These are phyloP conservation scores for Glonium stellatum DNA, from an alignment of 495 filamentous ascomycete genomes.

Conservation along the genomic window DNA sequence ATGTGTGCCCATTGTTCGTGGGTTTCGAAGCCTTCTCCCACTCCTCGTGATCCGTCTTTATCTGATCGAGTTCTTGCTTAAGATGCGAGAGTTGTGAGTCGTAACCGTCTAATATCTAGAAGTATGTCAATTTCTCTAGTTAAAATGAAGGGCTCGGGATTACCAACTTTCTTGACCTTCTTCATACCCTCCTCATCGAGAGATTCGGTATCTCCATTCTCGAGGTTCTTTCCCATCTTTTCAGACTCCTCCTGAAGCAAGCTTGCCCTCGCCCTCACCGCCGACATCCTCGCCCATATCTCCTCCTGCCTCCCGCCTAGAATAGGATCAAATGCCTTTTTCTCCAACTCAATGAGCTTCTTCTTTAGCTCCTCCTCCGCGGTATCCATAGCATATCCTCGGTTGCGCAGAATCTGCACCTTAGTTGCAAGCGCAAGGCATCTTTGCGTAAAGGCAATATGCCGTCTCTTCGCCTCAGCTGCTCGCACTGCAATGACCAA, in stretches of 20 bases:
- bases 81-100: slow-evolving; percentile 80
- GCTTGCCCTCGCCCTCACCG: slow-evolving; percentile 71
- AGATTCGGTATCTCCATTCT: slow-evolving; percentile 43
- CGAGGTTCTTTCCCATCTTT: slow-evolving; percentile 47
- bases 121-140: slow-evolving; percentile 5
- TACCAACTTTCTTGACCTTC: slow-evolving; percentile 74
- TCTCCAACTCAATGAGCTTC: slow-evolving; percentile 70
- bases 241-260: slow-evolving; percentile 73
- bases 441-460: slow-evolving; percentile 71
- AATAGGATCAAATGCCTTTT: slow-evolving; percentile 71
- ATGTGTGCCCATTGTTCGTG: not conserved
- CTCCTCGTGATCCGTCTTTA: slow-evolving; percentile 71
- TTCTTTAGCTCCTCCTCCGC: slow-evolving; percentile 87
- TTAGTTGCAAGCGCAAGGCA: slow-evolving; percentile 80
- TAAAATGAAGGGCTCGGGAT: not conserved
- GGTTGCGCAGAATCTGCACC: slow-evolving; percentile 82
- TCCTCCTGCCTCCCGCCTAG: slow-evolving; percentile 81
- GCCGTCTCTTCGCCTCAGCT: slow-evolving; percentile 71
- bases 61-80: slow-evolving; percentile 69
- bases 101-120: slow-evolving; percentile 82
- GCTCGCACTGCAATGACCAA: slow-evolving; percentile 72
- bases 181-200: slow-evolving; percentile 73
- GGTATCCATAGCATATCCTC: slow-evolving; percentile 85
- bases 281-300: slow-evolving; percentile 91
- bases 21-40: slow-evolving; percentile 49